Conservation (phyloP, 2,329 filamentous ascomycete genomes). For the Aspergillus sp. region DNA sequence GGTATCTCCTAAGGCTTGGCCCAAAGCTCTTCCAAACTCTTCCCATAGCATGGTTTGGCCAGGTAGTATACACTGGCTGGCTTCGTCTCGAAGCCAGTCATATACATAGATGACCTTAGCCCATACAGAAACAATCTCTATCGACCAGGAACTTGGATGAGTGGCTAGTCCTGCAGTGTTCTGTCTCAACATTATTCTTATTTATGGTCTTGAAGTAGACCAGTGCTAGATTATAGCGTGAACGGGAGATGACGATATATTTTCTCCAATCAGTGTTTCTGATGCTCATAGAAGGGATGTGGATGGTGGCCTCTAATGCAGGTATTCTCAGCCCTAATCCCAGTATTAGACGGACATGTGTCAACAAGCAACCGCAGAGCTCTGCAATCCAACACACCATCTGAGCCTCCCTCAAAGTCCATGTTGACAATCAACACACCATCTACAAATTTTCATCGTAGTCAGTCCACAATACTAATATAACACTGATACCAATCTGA, state of each 20-base stretch:
- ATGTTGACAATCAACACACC: not conserved
- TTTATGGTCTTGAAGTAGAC: no score
- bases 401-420: not conserved
- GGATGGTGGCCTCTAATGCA: not conserved
- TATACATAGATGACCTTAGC: no score
- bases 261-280: not conserved
- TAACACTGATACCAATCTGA: not conserved
- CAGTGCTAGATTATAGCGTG: not conserved
- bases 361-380: not conserved
- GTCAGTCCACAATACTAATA: not conserved
- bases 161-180: not conserved
- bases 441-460: not conserved
- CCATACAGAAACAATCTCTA: no score
- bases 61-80: no score
- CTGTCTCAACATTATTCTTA: no score
- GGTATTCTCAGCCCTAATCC: not conserved
- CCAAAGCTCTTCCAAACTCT: no score
- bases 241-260: not conserved
- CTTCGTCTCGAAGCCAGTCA: no score
- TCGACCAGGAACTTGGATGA: no score
- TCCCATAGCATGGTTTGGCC: no score
- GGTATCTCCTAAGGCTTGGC: no score
- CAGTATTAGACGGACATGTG: not conserved
- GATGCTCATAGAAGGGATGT: not conserved
- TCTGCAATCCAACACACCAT: not conserved